Base-by-base conservation (phyloP, 306 rosid species). In the Casuarina glauca region DNA sequence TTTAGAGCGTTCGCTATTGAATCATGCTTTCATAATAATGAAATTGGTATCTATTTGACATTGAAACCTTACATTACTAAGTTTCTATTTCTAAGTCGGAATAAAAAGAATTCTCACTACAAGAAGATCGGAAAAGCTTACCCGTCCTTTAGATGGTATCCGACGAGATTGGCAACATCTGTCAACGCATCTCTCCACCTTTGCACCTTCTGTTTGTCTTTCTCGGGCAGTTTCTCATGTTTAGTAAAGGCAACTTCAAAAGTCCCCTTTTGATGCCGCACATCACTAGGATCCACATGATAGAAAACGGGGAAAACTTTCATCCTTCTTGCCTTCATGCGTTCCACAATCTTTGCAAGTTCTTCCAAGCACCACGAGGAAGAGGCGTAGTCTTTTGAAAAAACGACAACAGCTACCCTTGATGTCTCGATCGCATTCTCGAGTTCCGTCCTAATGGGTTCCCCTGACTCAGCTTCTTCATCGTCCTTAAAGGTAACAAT, bases 351-450 rank as follows among this genome's bases (percentile, higher is more conserved):
- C 73, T 51, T 76, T 6, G 32, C 32, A 26, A 26, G 32, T 26
- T 26, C 32, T 26, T 26, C 32, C 32, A 26, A 26, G 32, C 32
- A 26, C 32, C 32, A 26, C 32, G 32, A 26, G 32, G 32, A 26
- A 26, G 32, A 26, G 1, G 32, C 32, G 32, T 26, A 26, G 32
- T 26, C 32, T 26, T 26, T 26, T 26, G 32, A 26, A 26, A 26
- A 26, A 26, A 76, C 42, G 0, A 76, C 51, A 26, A 76, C 26
- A 11, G 79, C 79, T 16, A 76, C 7, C 1, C 53, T 39, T 0
- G 79, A 76, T 20, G 19, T 76, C 53, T 76, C 64, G 5, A 66
- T 51, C 42, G 79, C 73, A 43, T 49, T 50, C 20, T 64, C 63
- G 7, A 76, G 43, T 32, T 76, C 74, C 2, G 79, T 39, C 0